Base-by-base conservation (phyloP, 371 early-diverging fungal genomes). In the Mortierella polycephala region DNA sequence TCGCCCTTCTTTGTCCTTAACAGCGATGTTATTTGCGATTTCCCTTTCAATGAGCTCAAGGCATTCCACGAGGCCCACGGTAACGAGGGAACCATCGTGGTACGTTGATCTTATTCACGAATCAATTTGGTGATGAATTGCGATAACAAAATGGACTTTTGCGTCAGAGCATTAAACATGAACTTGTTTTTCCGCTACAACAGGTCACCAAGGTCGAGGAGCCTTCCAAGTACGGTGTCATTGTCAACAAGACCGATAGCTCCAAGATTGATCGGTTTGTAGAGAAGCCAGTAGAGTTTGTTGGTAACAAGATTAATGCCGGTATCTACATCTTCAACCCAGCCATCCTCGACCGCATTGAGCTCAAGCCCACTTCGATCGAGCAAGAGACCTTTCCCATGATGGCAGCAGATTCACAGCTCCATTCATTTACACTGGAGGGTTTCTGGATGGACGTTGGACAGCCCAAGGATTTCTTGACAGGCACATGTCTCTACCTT, bases 391-490 rank as follows among this genome's bases (percentile, higher is more conserved):
- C 98, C 8, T 99, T 99, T 86, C 99, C 99, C 18, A 65, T 55
- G 57, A 96, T 99, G 92, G 99, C 98, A 16, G 79, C 83, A 30
- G 95, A 94, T 61, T 80, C 83, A 16, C 89, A 94, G 79, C 89
- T 99, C 57, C 94, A 95, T 82, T 89, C 95, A 41, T 97, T 95
- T 84, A 95, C 96, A 16, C 89, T 99, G 45, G 92, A 96, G 57
- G 99, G 99, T 60, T 99, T 95, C 91, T 99, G 99, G 99, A 97
- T 97, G 97, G 99, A 99, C 83, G 99, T 99, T 53, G 99, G 99
- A 42, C 99, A 99, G 85, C 99, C 99, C 72, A 95, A 94, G 81
- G 99, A 99, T 84, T 99, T 96, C 84, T 85, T 99, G 74, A 93
- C 92, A 8, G 99, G 98, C 47, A 96, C 96, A 39, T 93, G 94